phyloP scores from a whole-genome alignment of 1,139 yeast species.

The Saccharomyces hybrid region DNA sequence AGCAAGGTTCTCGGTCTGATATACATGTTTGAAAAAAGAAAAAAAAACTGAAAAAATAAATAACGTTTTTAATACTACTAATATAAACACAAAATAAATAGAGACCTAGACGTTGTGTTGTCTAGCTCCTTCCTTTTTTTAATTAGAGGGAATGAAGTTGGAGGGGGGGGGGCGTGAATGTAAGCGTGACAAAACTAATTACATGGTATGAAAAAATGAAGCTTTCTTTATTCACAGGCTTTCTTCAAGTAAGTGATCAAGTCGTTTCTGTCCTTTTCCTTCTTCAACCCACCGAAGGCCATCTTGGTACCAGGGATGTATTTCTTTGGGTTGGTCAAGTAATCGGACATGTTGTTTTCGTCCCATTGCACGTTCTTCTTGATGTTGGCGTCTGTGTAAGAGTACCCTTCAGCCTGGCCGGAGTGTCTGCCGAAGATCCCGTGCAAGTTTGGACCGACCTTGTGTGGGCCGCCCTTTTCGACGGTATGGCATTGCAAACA shows the following conservation, averaged over 20 bases:
- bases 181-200: conserved; percentile 1
- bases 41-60: neutral
- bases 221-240: conserved; percentile 37
- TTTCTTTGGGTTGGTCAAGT: conserved; percentile 99
- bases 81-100: neutral
- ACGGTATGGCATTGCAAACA: conserved; percentile 98
- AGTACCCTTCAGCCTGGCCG: conserved; percentile 87
- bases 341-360: conserved; percentile 85
- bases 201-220: neutral
- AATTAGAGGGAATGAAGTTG: neutral
- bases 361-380: conserved; percentile 87
- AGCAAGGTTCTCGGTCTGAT: neutral
- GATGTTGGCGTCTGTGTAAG: conserved; percentile 98
- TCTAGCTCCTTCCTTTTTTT: neutral
- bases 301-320: conserved; percentile 99
- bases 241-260: conserved; percentile 79
- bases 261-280: conserved; percentile 98
- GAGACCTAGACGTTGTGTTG: neutral
- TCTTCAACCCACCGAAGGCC: conserved; percentile 99
- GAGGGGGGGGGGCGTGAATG: neutral
- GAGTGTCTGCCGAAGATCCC: conserved; percentile 91
- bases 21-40: neutral
- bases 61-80: neutral
- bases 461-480: conserved; percentile 94
- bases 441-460: conserved; percentile 98